These are phyloP conservation scores for Claviceps sp. DNA, from an alignment of 2,329 filamentous ascomycete genomes.

Conservation along the genomic window DNA sequence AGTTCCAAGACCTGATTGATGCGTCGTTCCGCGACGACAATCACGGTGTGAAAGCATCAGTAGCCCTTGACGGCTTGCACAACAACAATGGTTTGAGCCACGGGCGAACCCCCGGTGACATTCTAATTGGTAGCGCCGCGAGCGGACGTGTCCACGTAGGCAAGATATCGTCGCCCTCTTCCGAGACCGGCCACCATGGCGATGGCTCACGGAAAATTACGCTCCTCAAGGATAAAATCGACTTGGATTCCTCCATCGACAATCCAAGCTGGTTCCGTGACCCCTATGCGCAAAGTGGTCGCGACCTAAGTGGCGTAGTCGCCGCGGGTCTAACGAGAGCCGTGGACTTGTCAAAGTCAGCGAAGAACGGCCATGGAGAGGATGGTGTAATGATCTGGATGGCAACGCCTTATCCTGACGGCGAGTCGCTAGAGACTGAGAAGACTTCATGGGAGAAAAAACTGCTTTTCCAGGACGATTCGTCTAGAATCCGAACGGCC, in stretches of 20 bases:
- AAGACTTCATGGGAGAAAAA: constrained; percentile 25
- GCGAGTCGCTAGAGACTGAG: neutral
- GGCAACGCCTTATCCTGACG: constrained; percentile 5
- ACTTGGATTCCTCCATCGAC: constrained; percentile 33
- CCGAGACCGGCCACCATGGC: constrained; percentile 2
- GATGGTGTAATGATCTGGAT: constrained; percentile 36
- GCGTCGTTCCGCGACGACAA: constrained; percentile 12
- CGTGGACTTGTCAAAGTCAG: constrained; percentile 21
- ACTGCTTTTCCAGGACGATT: constrained; percentile 46
- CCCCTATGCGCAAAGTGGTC: constrained; percentile 27
- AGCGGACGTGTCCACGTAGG: constrained; percentile 35
- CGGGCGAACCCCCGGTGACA: constrained; percentile 25
- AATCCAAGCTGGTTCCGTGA: constrained; percentile 47
- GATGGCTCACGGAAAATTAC: constrained; percentile 8
- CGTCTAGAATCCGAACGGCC: constrained; percentile 31
- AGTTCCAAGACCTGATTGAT: constrained; percentile 17
- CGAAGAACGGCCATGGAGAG: constrained; percentile 20
- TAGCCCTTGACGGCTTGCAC: constrained; percentile 31
- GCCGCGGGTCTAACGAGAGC: constrained; percentile 31
- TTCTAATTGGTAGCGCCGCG: constrained; percentile 28
- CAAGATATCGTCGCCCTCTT: constrained; percentile 8
- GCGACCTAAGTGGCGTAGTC: constrained; percentile 41
- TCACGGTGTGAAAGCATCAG: constrained; percentile 24
- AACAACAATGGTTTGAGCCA: constrained; percentile 45
- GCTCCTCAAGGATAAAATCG: constrained; percentile 25